Base-by-base conservation (phyloP, 1,284 basidiomycete genomes). In the Ustilago nuda region DNA sequence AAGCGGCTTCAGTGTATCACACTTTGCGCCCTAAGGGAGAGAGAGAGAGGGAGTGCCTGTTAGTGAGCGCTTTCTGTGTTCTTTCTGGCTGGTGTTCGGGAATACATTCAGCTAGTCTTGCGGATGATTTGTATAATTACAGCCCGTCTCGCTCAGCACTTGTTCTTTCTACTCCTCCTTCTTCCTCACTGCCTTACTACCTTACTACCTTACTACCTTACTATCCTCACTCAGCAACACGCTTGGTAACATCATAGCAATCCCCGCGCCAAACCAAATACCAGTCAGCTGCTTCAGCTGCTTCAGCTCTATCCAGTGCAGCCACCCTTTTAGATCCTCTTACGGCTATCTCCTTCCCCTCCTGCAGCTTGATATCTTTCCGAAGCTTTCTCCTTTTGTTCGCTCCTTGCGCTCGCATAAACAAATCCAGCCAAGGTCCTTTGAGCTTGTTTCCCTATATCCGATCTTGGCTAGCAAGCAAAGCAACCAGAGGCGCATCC, bases 51-150 rank as follows among this genome's bases (percentile, higher is more conserved):
- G 39, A 41, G 39, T 41, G 23, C 23, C 23, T 23, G 23, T 23
- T 23, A 23, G 23, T 27, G 23, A 27, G 3, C 3, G 23, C 23
- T 27, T 27, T 27, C 23, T 27, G 23, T 27, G 23, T 27, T 3
- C 3, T 50, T 50, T 4, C 30, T 27, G 6, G 48, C 23, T 23
- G 27, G 27, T 48, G 45, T 19, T 9, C 15, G 48, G 48, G 48
- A 50, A 50, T 13, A 11, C 48, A 32, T 50, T 50, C 48, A 27
- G 48, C 48, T 50, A 50, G 27, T 15, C 48, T 32, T 8, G 23
- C 30, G 48, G 48, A 50, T 50, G 48, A 50, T 50, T 50, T 50
- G 30, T 50, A 50, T 50, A 50, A 30, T 27, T 50, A 50, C 48
- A 50, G 48, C 48, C 13, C 27, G 33, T 32, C 15, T 32, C 48